phyloP scores from a whole-genome alignment of 345 rosid genomes.

The Erysimum cheiranthoides region DNA sequence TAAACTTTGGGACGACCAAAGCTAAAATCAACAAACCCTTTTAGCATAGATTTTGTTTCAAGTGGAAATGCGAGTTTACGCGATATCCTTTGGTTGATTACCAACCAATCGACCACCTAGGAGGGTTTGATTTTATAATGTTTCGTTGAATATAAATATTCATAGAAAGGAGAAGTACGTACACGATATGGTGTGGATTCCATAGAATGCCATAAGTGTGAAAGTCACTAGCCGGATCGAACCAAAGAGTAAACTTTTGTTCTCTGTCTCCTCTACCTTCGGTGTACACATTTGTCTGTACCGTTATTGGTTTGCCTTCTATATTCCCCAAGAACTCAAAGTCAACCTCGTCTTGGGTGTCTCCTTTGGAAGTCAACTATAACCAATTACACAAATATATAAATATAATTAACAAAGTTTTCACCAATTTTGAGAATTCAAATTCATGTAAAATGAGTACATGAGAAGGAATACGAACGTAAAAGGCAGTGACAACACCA shows the following conservation, averaged over 20 bases:
- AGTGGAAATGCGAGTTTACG: no score
- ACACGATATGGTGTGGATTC: constrained; percentile 70
- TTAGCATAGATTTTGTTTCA: no score
- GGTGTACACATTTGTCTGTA: constrained; percentile 65
- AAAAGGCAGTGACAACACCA: constrained; percentile 66
- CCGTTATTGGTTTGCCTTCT: constrained; percentile 57
- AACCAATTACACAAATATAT: background rate
- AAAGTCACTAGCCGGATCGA: constrained; percentile 58
- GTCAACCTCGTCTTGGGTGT: constrained; percentile 63
- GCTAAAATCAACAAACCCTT: no score
- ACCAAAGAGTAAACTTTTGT: constrained; percentile 63
- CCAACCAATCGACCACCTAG: no score
- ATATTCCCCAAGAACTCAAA: constrained; percentile 71
- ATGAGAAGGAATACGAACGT: constrained; percentile 42
- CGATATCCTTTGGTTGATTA: no score
- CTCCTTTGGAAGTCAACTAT: constrained; percentile 47
- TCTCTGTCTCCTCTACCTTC: constrained; percentile 65
- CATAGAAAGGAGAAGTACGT: background rate
- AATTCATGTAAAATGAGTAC: background rate
- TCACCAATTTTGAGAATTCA: no score
- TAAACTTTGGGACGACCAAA: no score
- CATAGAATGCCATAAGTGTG: constrained; percentile 61
- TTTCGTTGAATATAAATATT: no score
- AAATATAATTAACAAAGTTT: no score
- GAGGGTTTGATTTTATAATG: no score